Conservation (phyloP, 768 basidiomycete genomes). For the Boletus barrowsii region DNA sequence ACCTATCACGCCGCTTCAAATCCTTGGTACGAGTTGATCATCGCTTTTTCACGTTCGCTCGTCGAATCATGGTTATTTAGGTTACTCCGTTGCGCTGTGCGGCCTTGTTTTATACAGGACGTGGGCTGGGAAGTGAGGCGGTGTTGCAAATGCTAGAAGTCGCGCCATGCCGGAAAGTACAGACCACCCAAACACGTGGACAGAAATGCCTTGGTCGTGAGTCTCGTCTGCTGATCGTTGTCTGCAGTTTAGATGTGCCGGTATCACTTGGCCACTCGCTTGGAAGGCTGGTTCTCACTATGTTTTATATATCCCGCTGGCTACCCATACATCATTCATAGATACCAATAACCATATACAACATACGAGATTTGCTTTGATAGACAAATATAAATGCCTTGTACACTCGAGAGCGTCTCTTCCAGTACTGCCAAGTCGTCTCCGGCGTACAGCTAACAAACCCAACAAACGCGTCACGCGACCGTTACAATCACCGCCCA, state of each 20-base stretch:
- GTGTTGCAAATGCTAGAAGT: background rate
- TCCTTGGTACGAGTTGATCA: constrained; percentile 55
- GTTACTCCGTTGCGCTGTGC: constrained; percentile 83
- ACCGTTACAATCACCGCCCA: too few relatives aligned
- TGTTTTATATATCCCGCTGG: background rate
- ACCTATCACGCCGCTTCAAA: constrained; percentile 77
- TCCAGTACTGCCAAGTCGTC: too few relatives aligned
- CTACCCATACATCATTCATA: constrained; percentile 8
- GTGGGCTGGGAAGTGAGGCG: constrained; percentile 51
- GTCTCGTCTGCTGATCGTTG: background rate
- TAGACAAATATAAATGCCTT: background rate
- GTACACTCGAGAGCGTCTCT: too few relatives aligned
- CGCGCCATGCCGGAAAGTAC: background rate
- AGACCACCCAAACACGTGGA: too few relatives aligned
- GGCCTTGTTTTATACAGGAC: constrained; percentile 88
- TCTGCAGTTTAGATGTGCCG: background rate
- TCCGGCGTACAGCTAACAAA: too few relatives aligned
- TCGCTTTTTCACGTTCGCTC: background rate
- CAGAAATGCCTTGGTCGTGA: background rate
- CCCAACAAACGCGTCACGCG: too few relatives aligned
- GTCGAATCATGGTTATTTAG: constrained; percentile 33
- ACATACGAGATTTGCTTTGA: background rate
- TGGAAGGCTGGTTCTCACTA: background rate
- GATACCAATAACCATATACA: background rate
- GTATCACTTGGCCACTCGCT: background rate